Evolutionary conservation across 2,329 filamentous ascomycete species (phyloP).

Genomic region (Pseudogymnoascus sp.): DNA sequence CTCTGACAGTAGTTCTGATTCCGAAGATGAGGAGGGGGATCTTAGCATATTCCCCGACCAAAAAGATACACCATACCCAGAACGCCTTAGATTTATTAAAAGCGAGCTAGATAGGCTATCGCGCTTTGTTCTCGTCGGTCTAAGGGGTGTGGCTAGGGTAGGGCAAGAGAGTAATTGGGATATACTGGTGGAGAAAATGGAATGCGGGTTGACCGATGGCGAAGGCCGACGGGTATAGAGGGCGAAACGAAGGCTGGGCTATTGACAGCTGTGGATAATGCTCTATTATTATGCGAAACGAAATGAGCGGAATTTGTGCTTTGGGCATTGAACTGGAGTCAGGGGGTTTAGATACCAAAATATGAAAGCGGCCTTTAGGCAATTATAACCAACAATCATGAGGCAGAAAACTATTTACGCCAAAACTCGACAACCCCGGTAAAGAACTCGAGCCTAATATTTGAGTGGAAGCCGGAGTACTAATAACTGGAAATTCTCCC

Average conservation of each 20-base stretch:
- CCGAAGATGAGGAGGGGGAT: constrained; percentile 17
- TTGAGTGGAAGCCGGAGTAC: no score
- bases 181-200: constrained; percentile 70
- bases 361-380: neutral
- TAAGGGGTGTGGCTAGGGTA: constrained; percentile 67
- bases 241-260: neutral
- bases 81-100: constrained; percentile 48
- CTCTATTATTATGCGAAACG: neutral
- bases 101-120: constrained; percentile 56
- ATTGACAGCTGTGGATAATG: neutral
- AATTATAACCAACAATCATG: neutral
- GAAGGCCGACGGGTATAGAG: neutral
- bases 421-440: no score
- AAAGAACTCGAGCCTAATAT: no score
- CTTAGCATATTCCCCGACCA: constrained; percentile 23
- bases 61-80: constrained; percentile 36
- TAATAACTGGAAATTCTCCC: no score
- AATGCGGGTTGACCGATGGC: constrained; percentile 35
- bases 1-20: constrained; percentile 20
- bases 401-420: neutral
- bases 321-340: neutral
- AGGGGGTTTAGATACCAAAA: neutral
- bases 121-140: constrained; percentile 61
- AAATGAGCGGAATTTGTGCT: neutral
- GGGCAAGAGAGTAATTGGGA: constrained; percentile 69